Evolutionary conservation across 2,329 filamentous ascomycete species (phyloP), one percentile per base, ranked within the genome.

Genomic region (Huntiella decipiens): DNA sequence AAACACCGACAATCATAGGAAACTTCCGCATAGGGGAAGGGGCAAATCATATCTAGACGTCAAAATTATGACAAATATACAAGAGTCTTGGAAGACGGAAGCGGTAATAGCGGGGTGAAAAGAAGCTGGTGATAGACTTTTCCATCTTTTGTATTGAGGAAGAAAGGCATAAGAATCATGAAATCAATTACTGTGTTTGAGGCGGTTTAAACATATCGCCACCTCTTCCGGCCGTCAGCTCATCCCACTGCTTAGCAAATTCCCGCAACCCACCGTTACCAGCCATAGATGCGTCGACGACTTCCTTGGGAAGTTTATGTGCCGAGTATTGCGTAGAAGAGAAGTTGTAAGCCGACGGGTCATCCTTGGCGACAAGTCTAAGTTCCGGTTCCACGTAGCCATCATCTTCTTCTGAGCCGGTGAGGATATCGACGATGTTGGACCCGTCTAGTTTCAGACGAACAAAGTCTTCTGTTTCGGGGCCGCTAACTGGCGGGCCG

Each of bases 281-380:
- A 1, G 71, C 71, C 53, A 72, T 55, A 53, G 74, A 73, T 15
- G 77, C 77, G 53, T 80, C 75, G 3, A 95, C 87, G 2, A 96
- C 85, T 54, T 98, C 91, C 59, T 79, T 86, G 1, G 91, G 91
- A 54, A 98, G 64, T 62, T 96, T 98, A 58, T 96, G 88, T 3
- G 91, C 88, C 51, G 86, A 94, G 60, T 93, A 96, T 56, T 88
- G 82, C 1, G 85, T 74, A 4, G 82, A 81, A 52, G 74, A 77
- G 58, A 95, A 92, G 54, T 81, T 82, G 58, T 85, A 91, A 1
- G 87, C 87, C 50, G 88, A 82, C 0, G 87, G 85, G 53, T 96
- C 88, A 52, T 88, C 80, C 58, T 78, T 77, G 54, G 79, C 75
- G 40, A 98, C 74, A 6, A 96, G 67, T 37, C 88, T 71, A 52